A percentile compares a stretch with the other conserved stretches of the same genome.
Conservation (phyloP, 768 basidiomycete species). For the Sutorius australiensis region DNA sequence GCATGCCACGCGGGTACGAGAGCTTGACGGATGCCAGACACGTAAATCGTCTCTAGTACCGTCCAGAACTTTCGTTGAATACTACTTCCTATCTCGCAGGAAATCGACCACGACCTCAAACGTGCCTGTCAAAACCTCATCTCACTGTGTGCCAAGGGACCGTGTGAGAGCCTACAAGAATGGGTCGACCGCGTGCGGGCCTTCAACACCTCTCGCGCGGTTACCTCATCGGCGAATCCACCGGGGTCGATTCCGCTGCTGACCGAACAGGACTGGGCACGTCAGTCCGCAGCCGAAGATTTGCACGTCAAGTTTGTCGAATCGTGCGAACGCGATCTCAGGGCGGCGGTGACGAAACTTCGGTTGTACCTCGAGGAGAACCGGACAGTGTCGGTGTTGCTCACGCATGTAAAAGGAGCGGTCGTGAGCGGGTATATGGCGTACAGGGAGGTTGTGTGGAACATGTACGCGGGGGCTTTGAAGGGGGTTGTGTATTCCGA, state of each 20-base stretch:
- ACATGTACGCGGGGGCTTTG: conserved; percentile 40
- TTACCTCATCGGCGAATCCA: conserved; percentile 15
- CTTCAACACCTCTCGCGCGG: conserved; percentile 27
- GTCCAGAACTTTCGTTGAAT: background rate
- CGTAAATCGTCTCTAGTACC: conserved; percentile 38
- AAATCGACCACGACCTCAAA: conserved; percentile 84
- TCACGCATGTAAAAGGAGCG: conserved; percentile 72
- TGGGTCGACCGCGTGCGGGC: conserved; percentile 58
- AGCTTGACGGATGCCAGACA: conserved; percentile 69
- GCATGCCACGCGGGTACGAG: conserved; percentile 58
- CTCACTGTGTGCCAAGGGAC: conserved; percentile 48
- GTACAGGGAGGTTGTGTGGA: conserved; percentile 63
- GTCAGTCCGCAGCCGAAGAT: conserved; percentile 44
- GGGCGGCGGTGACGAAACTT: conserved; percentile 53
- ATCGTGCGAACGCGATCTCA: conserved; percentile 53
- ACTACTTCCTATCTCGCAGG: conserved; percentile 41
- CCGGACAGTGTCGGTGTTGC: conserved; percentile 70
- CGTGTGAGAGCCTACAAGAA: conserved; percentile 55
- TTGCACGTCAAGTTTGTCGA: conserved; percentile 54
- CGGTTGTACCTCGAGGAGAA: conserved; percentile 78
- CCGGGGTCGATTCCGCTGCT: conserved; percentile 22
- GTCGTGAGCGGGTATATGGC: conserved; percentile 71
- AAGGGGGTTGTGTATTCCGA: conserved; percentile 33
- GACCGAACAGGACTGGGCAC: conserved; percentile 46
- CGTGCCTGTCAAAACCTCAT: conserved; percentile 85